Evolutionary conservation across 352 stramenopile species (phyloP).

Genomic region (Pythium aphanidermatum): DNA sequence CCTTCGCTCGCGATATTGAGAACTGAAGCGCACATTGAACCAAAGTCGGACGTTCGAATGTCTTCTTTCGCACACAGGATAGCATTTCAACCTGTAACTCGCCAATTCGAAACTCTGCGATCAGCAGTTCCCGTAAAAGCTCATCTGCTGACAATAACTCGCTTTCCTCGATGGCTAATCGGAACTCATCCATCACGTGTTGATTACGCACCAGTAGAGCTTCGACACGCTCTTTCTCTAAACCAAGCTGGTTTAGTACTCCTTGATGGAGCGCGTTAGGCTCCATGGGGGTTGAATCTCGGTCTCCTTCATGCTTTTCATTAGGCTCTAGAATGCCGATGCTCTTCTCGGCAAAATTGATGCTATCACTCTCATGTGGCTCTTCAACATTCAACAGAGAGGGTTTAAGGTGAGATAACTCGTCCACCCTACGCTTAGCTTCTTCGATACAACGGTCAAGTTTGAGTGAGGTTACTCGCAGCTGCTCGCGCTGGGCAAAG

Average conservation of each 20-base stretch:
- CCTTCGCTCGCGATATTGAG: no score
- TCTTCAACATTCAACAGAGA: background rate
- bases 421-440: background rate
- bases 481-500: conserved; percentile 81
- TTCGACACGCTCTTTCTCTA: conserved; percentile 18
- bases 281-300: no score
- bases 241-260: background rate
- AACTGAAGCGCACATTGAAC: no score
- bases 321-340: no score
- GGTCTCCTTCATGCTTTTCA: no score
- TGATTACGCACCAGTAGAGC: conserved; percentile 29
- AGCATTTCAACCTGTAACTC: conserved; percentile 91
- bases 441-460: conserved; percentile 39
- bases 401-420: no score
- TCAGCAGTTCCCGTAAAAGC: conserved; percentile 50
- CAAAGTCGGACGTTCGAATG: conserved; percentile 19
- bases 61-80: conserved; percentile 38
- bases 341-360: background rate
- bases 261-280: no score
- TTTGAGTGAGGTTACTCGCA: conserved; percentile 70
- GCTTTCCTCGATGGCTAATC: conserved; percentile 37
- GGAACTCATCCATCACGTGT: conserved; percentile 56
- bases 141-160: conserved; percentile 34
- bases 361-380: background rate
- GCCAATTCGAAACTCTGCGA: conserved; percentile 85